Conservation (phyloP, 2,329 filamentous ascomycete species). For the Colletotrichum sp. region DNA sequence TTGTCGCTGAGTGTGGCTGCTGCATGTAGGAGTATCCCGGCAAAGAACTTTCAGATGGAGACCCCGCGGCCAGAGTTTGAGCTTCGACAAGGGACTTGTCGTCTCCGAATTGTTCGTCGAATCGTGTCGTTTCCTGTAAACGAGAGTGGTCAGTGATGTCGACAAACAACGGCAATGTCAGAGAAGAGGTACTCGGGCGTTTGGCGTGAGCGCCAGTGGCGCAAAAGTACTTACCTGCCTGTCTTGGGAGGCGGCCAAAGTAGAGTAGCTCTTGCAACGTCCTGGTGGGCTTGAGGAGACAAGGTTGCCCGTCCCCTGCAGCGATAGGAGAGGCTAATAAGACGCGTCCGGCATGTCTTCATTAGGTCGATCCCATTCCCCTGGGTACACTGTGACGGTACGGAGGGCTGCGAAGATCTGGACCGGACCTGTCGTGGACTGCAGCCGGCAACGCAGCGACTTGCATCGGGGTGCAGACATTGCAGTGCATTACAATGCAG, state of each 20-base stretch:
- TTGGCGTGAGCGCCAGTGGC: not conserved
- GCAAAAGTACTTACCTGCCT: constrained; percentile 21
- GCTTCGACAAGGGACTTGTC: not conserved
- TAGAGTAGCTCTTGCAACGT: constrained; percentile 9
- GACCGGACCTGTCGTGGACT: constrained; percentile 11
- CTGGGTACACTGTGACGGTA: constrained; percentile 22
- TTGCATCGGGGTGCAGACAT: not conserved
- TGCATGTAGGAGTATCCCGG: not conserved
- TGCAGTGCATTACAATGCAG: not conserved
- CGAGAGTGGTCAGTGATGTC: not conserved
- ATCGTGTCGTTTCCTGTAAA: not conserved
- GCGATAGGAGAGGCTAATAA: constrained; percentile 22
- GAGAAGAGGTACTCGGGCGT: not conserved
- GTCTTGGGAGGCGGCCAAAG: not conserved
- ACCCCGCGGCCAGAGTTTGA: not conserved
- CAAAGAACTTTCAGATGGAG: not conserved
- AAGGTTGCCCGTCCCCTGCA: constrained; percentile 18
- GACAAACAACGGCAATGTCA: not conserved
- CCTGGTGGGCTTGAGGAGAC: not conserved
- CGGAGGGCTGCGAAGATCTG: constrained; percentile 17
- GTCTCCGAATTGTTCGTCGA: not conserved
- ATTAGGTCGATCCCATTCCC: constrained; percentile 22
- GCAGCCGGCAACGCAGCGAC: constrained; percentile 15
- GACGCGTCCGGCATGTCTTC: constrained; percentile 24
- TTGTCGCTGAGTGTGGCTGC: not conserved